Evolutionary conservation across 1,284 basidiomycete genomes (phyloP).

Genomic region (Irpex sp.): DNA sequence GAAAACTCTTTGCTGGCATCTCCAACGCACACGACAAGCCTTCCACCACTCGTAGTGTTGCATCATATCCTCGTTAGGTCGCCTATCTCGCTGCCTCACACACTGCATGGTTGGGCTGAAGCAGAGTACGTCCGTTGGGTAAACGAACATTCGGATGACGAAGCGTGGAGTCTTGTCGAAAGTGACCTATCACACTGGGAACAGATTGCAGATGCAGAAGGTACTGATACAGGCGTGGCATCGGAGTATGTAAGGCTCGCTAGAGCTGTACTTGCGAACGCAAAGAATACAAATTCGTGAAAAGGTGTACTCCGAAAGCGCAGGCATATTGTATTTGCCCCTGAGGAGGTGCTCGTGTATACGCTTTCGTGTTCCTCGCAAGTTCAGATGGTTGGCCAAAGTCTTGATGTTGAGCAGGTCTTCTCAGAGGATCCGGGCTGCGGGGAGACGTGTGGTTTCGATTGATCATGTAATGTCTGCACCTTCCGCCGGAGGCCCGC

Average conservation of each 20-base stretch:
- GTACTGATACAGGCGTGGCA: constrained; percentile 38
- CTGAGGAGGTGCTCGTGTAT: too few relatives aligned
- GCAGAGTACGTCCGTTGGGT: constrained; percentile 90
- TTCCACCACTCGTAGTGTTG: constrained; percentile 81
- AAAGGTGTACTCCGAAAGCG: neutral
- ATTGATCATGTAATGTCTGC: too few relatives aligned
- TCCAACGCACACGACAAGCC: constrained; percentile 61
- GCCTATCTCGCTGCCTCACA: constrained; percentile 80
- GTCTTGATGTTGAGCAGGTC: too few relatives aligned
- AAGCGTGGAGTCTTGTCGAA: constrained; percentile 70
- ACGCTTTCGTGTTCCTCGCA: too few relatives aligned
- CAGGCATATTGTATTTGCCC: neutral
- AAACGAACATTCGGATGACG: constrained; percentile 71
- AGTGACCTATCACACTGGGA: constrained; percentile 72
- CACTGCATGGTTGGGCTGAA: constrained; percentile 88
- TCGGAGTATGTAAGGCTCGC: constrained; percentile 62
- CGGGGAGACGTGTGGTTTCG: too few relatives aligned
- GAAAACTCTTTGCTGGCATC: constrained; percentile 69
- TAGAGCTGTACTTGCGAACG: constrained; percentile 49
- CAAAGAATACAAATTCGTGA: constrained; percentile 13
- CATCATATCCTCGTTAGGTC: constrained; percentile 93
- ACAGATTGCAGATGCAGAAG: constrained; percentile 53
- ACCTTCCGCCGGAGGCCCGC: too few relatives aligned
- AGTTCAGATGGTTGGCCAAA: too few relatives aligned
- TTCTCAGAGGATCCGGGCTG: too few relatives aligned